These are phyloP conservation scores for Phytophthora fragariaefolia DNA, from an alignment of 352 stramenopile genomes.

Conservation along the genomic window DNA sequence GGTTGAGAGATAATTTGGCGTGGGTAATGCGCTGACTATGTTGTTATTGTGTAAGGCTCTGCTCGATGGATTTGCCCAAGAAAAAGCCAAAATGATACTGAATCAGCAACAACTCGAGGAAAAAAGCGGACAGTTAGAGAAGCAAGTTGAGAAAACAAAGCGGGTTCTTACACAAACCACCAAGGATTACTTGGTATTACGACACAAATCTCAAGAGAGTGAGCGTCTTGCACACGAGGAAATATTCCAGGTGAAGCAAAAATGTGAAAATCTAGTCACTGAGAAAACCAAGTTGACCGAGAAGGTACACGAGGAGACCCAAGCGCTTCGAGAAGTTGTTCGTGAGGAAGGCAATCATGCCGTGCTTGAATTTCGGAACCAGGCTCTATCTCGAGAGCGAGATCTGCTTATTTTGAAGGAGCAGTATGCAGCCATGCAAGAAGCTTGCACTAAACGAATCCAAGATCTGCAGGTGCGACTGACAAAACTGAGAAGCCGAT, in stretches of 20 bases:
- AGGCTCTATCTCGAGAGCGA: conserved; percentile 64
- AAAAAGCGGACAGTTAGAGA: conserved; percentile 45
- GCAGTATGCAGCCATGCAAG: conserved; percentile 79
- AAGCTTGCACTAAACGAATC: conserved; percentile 71
- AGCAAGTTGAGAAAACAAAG: conserved; percentile 62
- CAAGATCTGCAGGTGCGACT: conserved; percentile 74
- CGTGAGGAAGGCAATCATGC: conserved; percentile 65
- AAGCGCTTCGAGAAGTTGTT: conserved; percentile 52
- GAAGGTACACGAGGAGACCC: conserved; percentile 54
- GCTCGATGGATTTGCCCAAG: conserved; percentile 57
- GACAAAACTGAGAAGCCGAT: conserved; percentile 64
- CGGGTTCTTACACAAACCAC: conserved; percentile 71
- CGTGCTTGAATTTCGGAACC: conserved; percentile 59
- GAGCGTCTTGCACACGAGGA: conserved; percentile 72
- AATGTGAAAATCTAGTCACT: conserved; percentile 42
- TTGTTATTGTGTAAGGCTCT: conserved; percentile 40
- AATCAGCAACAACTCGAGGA: conserved; percentile 46
- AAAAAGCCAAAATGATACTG: conserved; percentile 61
- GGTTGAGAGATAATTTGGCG: not conserved
- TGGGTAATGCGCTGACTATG: not conserved
- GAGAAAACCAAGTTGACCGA: conserved; percentile 53
- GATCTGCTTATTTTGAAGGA: conserved; percentile 79
- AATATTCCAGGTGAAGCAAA: conserved; percentile 45
- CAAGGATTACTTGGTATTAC: conserved; percentile 79
- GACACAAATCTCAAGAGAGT: conserved; percentile 67